Percentiles rank a stretch among this genome's conserved stretches.
Conservation (phyloP, 208 protist species). For the Leishmania tropica region DNA sequence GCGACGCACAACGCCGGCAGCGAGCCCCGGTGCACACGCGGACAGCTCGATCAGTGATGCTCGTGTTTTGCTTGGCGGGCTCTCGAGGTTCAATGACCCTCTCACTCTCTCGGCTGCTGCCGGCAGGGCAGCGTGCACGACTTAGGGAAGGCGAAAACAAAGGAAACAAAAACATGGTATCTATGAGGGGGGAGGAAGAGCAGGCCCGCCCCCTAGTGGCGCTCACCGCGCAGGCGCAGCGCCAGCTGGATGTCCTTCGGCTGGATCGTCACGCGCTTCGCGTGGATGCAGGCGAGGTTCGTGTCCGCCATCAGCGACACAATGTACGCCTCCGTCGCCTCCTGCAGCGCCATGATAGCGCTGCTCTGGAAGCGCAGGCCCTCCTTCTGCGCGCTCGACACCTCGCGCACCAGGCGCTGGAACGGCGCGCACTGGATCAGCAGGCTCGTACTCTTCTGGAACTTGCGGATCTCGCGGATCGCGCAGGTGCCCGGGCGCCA, state of each 20-base stretch:
- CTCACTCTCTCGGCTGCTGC: too few species aligned
- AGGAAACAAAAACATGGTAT: constrained; percentile 17
- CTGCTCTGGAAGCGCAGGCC: constrained; percentile 89
- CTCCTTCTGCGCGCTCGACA: constrained; percentile 69
- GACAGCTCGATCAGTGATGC: too few species aligned
- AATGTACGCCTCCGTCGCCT: constrained; percentile 92
- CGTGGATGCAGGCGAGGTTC: constrained; percentile 88
- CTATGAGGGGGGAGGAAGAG: constrained; percentile 10
- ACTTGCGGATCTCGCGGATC: constrained; percentile 42
- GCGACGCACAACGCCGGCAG: neutral
- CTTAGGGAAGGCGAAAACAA: neutral
- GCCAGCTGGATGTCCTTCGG: constrained; percentile 68
- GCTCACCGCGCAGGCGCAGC: constrained; percentile 15
- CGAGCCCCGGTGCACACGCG: neutral
- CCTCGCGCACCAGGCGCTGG: constrained; percentile 9
- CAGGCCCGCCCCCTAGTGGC: neutral
- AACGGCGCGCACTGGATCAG: neutral
- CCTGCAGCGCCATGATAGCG: constrained; percentile 85
- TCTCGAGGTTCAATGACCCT: too few species aligned
- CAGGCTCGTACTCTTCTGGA: neutral
- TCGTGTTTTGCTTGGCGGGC: too few species aligned
- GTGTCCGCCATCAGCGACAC: constrained; percentile 90
- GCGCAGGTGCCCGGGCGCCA: neutral
- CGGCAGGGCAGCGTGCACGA: too few species aligned
- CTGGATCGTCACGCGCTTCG: constrained; percentile 86